Percentiles rank a stretch among this genome's conserved stretches.
Evolutionary conservation across 495 filamentous ascomycete species (phyloP).

Genomic region (Podospora comata): DNA sequence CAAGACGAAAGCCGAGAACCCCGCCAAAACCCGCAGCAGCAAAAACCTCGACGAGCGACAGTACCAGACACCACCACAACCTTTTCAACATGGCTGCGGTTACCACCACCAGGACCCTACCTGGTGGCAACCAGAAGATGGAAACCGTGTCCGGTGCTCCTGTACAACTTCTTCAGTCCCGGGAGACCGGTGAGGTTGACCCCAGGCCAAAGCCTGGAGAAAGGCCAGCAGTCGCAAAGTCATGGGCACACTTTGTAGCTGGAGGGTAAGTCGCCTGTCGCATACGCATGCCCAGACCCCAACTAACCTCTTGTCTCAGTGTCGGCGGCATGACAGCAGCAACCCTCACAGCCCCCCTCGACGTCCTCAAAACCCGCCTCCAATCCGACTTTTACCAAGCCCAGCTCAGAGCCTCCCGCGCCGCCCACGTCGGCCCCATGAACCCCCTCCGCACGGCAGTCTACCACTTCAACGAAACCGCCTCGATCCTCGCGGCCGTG

Average conservation of each 20-base stretch:
- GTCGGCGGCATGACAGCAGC: slow-evolving; percentile 85
- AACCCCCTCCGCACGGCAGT: slow-evolving; percentile 47
- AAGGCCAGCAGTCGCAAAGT: slow-evolving; percentile 60
- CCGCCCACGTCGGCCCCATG: slow-evolving; percentile 38
- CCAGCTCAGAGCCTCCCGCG: slow-evolving; percentile 52
- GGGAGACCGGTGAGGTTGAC: slow-evolving; percentile 58
- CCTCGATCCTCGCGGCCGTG: slow-evolving; percentile 75
- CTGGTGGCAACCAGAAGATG: slow-evolving; percentile 23
- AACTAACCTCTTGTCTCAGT: slow-evolving; percentile 40
- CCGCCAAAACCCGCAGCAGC: not conserved
- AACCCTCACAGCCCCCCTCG: slow-evolving; percentile 80
- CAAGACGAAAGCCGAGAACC: not conserved
- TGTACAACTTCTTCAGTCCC: slow-evolving; percentile 51
- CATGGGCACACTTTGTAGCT: slow-evolving; percentile 85
- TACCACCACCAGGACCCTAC: slow-evolving; percentile 22
- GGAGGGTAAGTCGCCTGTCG: slow-evolving; percentile 62
- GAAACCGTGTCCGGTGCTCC: slow-evolving; percentile 13
- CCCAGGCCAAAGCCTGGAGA: slow-evolving; percentile 34
- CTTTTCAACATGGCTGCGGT: slow-evolving; percentile 23
- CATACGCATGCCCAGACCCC: not conserved
- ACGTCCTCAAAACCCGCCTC: slow-evolving; percentile 85
- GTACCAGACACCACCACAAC: not conserved
- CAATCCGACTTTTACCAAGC: slow-evolving; percentile 89
- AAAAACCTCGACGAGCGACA: slow-evolving; percentile 5
- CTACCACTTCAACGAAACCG: slow-evolving; percentile 71